Conservation (phyloP, 345 rosid species). For the Isatis tinctoria region DNA sequence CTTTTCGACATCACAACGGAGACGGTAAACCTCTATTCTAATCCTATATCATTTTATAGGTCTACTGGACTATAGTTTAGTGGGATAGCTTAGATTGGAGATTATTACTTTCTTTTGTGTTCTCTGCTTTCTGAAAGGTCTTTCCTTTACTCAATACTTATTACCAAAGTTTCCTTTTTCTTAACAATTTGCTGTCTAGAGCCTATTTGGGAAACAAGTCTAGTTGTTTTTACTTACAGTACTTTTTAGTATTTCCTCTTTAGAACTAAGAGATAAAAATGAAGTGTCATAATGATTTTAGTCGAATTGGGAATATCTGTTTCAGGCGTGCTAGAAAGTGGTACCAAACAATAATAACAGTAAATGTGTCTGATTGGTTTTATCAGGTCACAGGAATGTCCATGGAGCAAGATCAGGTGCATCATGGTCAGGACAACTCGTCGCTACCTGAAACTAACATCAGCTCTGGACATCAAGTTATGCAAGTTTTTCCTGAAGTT, state of each 20-base stretch:
- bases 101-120: background rate
- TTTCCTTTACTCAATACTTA: background rate
- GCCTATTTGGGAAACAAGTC: background rate
- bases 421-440: conserved; percentile 36
- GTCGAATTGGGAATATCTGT: background rate
- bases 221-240: background rate
- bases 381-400: conserved; percentile 52
- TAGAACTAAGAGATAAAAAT: background rate
- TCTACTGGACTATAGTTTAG: background rate
- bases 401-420: conserved; percentile 47
- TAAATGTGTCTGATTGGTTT: conserved; percentile 20
- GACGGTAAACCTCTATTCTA: conserved; percentile 39
- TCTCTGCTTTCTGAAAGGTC: conserved; percentile 17
- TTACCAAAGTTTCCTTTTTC: background rate
- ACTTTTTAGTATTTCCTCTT: background rate
- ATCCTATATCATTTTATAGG: background rate
- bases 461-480: conserved; percentile 26
- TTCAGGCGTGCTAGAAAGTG: background rate
- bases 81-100: background rate
- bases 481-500: conserved; percentile 36
- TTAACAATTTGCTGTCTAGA: background rate
- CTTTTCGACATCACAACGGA: conserved; percentile 96
- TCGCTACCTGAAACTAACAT: conserved; percentile 38
- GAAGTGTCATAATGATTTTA: background rate
- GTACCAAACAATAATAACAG: background rate